Conservation (phyloP, 352 stramenopile species). For the Saprolegnia parasitica region DNA sequence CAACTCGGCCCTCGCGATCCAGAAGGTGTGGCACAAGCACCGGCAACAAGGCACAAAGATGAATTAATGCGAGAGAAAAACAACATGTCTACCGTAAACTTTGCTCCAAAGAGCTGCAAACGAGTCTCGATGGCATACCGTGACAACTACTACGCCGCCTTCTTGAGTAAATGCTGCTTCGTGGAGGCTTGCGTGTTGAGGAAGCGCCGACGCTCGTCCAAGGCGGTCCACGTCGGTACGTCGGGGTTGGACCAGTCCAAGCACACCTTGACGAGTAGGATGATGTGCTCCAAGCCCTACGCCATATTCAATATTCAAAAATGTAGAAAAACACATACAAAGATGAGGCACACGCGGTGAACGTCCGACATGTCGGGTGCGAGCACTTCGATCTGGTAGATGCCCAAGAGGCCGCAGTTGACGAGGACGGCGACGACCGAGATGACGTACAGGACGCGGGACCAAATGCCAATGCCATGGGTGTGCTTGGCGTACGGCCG, state of each 20-base stretch:
- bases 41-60: not conserved
- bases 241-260: constrained; percentile 17
- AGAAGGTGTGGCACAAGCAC: not conserved
- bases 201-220: constrained; percentile 6
- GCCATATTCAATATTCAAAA: not conserved
- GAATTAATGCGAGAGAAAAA: too few relatives aligned
- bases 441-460: constrained; percentile 89
- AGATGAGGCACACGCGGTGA: constrained; percentile 56
- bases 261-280: constrained; percentile 15
- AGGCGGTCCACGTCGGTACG: constrained; percentile 2
- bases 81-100: too few relatives aligned
- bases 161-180: constrained; percentile 9
- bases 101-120: too few relatives aligned
- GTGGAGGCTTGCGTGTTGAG: constrained; percentile 8
- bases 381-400: constrained; percentile 51
- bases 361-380: constrained; percentile 52
- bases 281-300: constrained; percentile 12
- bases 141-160: constrained; percentile 1
- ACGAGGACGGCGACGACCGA: constrained; percentile 89
- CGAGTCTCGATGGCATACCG: too few relatives aligned
- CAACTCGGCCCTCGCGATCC: constrained; percentile 11
- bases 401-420: constrained; percentile 91
- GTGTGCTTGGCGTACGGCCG: constrained; percentile 85
- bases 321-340: constrained; percentile 35
- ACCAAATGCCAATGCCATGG: constrained; percentile 90